Evolutionary conservation across 345 rosid genomes (phyloP), one percentile per base, ranked within the genome.

Genomic region (Brassica cretica): DNA sequence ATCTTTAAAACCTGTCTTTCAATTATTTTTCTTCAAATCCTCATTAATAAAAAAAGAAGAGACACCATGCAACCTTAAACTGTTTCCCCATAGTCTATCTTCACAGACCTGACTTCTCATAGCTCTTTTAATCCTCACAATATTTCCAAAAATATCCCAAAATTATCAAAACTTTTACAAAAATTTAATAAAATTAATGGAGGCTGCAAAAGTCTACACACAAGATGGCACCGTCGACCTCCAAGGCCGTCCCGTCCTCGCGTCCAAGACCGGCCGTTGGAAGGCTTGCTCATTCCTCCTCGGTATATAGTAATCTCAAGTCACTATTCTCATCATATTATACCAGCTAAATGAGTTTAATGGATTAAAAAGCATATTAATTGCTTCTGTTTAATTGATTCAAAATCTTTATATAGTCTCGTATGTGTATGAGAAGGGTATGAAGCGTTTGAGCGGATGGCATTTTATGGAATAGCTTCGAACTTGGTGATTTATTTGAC

Each of bases 361-460:
- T 32, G 39, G 61, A 19, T 12, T 66, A 21, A 55, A 55, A 53
- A 73, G 2, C 24, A 37, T 68, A 55, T 35, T 5, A 6, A 1
- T 12, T 6, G 21, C 10, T 15, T 25, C 44, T 18, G 1, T 2
- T 60, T 35, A 14, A 18, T 55, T 30, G 3, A 19, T 76, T 29
- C 59, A 8, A 18, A 64, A 64, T 21, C n/a, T 63, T 59, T 69
- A 69, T 74, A 2, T 63, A 18, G 70, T 68, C 7, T 61, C 14
- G 7, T 78, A 7, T 66, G 46, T 18, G 12, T 68, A 49, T 78
- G 68, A 25, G 33, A 74, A 94, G 98, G 90, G 68, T 94, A 94
- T 68, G 98, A 94, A 82, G 90, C 91, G 75, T 94, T 94, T 78
- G 98, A 94, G 80, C 87, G 98, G 83, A 94, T 94, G 98, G 97